These are phyloP conservation scores for Taphrina confusa DNA, from an alignment of 1,139 yeast species.

Conservation along the genomic window DNA sequence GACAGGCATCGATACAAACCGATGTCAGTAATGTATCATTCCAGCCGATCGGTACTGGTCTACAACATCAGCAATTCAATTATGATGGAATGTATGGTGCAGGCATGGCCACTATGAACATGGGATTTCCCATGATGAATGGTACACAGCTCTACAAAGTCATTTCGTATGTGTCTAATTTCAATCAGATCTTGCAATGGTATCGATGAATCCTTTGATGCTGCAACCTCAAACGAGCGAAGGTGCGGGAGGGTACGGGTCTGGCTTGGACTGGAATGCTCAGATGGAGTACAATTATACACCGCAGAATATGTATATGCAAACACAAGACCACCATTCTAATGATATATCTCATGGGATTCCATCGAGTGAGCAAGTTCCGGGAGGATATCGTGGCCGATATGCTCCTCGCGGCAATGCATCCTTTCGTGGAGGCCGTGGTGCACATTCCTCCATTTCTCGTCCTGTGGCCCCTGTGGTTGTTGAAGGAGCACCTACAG, in stretches of 20 bases:
- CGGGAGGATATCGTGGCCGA: constrained; percentile 19
- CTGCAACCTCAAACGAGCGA: background rate
- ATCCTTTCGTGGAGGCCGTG: constrained; percentile 17
- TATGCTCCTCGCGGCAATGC: constrained; percentile 2
- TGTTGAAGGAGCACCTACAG: constrained; percentile 26
- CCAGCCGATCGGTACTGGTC: no score
- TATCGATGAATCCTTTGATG: constrained; percentile 7
- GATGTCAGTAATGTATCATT: no score
- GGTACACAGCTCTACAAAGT: background rate
- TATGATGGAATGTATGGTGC: background rate
- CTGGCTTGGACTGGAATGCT: constrained; percentile 6
- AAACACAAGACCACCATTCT: constrained; percentile 3
- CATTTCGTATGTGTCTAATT: background rate
- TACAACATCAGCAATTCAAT: no score
- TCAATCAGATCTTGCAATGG: constrained; percentile 6
- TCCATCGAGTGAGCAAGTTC: background rate
- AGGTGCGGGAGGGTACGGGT: constrained; percentile 5
- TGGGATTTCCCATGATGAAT: constrained; percentile 19
- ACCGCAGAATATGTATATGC: constrained; percentile 26
- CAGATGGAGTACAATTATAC: constrained; percentile 1
- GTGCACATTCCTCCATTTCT: background rate
- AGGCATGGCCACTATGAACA: constrained; percentile 3
- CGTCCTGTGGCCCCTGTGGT: constrained; percentile 8
- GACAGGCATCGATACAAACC: no score
- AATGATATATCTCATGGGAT: constrained; percentile 1